A percentile compares a stretch with the other conserved stretches of the same genome.
Conservation (phyloP, 495 filamentous ascomycete species). For the Penicillium longicatenatum region DNA sequence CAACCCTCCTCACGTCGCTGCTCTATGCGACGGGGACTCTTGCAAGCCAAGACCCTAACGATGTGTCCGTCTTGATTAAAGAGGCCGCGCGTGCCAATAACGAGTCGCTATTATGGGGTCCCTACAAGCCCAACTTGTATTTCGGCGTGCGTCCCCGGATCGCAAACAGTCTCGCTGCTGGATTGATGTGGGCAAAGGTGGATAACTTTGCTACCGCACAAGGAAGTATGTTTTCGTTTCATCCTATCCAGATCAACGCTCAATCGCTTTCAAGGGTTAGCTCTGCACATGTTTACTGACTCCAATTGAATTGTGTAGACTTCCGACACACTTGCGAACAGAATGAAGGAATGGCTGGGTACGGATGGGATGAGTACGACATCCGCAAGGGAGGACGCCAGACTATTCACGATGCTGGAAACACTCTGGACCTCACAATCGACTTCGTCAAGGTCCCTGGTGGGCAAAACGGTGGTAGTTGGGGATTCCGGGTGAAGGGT, state of each 20-base stretch:
- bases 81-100: slow-evolving; percentile 63
- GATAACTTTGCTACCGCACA: slow-evolving; percentile 79
- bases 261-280: background rate
- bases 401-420: slow-evolving; percentile 85
- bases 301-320: slow-evolving; percentile 48
- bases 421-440: slow-evolving; percentile 86
- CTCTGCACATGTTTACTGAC: slow-evolving; percentile 1
- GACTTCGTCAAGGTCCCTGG: slow-evolving; percentile 92
- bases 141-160: slow-evolving; percentile 90
- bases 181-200: slow-evolving; percentile 87
- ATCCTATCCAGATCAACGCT: background rate
- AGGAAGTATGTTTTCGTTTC: slow-evolving; percentile 61
- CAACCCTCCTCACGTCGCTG: slow-evolving; percentile 32
- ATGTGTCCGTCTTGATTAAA: slow-evolving; percentile 43
- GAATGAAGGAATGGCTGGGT: slow-evolving; percentile 89
- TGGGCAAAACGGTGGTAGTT: slow-evolving; percentile 84
- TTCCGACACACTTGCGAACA: slow-evolving; percentile 96
- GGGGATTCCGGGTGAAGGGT: slow-evolving; percentile 88
- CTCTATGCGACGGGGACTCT: slow-evolving; percentile 35
- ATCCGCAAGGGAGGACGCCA: slow-evolving; percentile 82
- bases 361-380: slow-evolving; percentile 97
- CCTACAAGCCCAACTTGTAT: slow-evolving; percentile 93
- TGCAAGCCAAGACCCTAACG: slow-evolving; percentile 34
- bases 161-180: slow-evolving; percentile 79
- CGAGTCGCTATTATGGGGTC: slow-evolving; percentile 90